Conservation (phyloP, 352 stramenopile genomes). For the Phytophthora citrophthora region DNA sequence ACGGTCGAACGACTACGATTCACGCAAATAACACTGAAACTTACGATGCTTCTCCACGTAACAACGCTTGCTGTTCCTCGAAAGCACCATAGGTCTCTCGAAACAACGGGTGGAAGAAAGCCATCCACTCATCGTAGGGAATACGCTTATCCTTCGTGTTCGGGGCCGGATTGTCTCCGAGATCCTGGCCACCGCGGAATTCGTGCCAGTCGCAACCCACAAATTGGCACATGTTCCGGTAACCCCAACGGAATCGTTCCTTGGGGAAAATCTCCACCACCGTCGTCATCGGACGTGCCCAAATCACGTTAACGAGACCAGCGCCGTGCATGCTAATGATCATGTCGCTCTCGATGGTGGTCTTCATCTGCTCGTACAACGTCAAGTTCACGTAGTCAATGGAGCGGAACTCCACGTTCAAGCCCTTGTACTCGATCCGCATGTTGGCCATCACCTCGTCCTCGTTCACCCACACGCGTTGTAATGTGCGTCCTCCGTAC, state of each 20-base stretch:
- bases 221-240: constrained; percentile 81
- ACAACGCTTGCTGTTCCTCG: constrained; percentile 27
- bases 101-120: constrained; percentile 62
- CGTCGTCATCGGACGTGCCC: constrained; percentile 55
- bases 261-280: constrained; percentile 82
- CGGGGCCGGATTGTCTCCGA: constrained; percentile 23
- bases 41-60: constrained; percentile 25
- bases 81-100: constrained; percentile 26
- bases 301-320: constrained; percentile 81
- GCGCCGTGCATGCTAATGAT: constrained; percentile 87
- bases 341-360: constrained; percentile 71
- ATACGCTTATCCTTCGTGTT: constrained; percentile 68
- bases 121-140: constrained; percentile 54
- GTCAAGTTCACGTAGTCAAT: constrained; percentile 73
- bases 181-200: constrained; percentile 55
- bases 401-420: constrained; percentile 52
- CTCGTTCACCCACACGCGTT: constrained; percentile 76
- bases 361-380: constrained; percentile 66
- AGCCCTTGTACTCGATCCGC: constrained; percentile 47
- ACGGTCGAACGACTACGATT: background rate
- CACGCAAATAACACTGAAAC: constrained; percentile 25
- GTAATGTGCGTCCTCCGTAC: constrained; percentile 53
- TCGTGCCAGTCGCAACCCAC: constrained; percentile 72
- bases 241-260: constrained; percentile 61
- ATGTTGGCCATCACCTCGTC: constrained; percentile 57